Base-by-base conservation (phyloP, 805 yeast genomes). In the Danielia reshetovae region DNA sequence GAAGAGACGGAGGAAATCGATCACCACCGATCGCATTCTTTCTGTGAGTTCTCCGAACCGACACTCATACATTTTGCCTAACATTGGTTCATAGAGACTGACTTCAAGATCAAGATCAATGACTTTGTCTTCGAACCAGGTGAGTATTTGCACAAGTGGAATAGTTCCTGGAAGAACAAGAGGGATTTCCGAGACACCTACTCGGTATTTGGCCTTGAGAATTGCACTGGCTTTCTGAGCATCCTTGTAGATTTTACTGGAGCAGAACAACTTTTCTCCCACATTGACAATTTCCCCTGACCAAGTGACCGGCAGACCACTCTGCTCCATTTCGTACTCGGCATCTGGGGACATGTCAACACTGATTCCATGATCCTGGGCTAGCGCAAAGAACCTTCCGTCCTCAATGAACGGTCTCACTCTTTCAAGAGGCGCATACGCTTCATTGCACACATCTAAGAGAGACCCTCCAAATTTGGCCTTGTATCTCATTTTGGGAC, bases 401-500 rank as follows among this genome's bases (percentile, higher is more conserved):
- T 55, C 43, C 9, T 46, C 33, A 7, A 68, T 48, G 13, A 51
- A 35, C 1, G 49, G 48, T 25, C 50, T 45, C n/a, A 65, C 55
- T 21, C 43, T 40, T 3, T 57, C 51, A 9, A 74, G 42, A 8
- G 68, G 63, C 15, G 68, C 60, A 46, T 62, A 80, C 17, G 60
- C 54, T 30, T 67, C 63, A 32, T 67, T 72, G 36, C 70, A 60
- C 11, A 77, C 57, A 49, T 84, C 88, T 29, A 82, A 54, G 4
- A 84, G 49, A 44, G 82, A 83, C 4, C 89, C 93, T 1, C 90
- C 90, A 57, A 82, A 87, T 40, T 77, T 74, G 18, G 72, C 77
- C 58, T 88, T 88, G 52, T 89, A 89, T 30, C 64, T 68, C 96
- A 88, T 87, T 57, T 88, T 88, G 1, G 63, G 68, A 54, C 96